Conservation (phyloP, 441 rosid species). For the Lagerstroemia fauriei region DNA sequence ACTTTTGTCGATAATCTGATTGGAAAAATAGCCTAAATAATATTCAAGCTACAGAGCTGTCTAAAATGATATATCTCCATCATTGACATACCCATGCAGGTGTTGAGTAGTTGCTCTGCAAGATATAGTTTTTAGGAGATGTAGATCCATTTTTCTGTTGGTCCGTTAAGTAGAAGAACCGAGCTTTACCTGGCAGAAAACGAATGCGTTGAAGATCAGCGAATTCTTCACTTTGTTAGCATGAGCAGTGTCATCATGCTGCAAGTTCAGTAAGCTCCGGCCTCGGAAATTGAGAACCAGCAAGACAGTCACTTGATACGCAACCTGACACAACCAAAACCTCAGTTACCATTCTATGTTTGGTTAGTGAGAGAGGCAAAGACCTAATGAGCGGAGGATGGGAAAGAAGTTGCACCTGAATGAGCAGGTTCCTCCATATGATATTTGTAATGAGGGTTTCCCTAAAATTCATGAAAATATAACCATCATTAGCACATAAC, state of each 20-base stretch:
- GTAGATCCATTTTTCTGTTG: neutral
- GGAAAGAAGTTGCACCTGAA: slow-evolving; percentile 60
- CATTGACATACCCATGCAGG: too few species aligned
- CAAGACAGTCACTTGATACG: slow-evolving; percentile 75
- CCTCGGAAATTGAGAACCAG: slow-evolving; percentile 82
- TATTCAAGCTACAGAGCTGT: too few species aligned
- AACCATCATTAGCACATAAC: neutral
- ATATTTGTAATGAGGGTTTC: slow-evolving; percentile 90
- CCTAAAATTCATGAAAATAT: slow-evolving; percentile 35
- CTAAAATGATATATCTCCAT: too few species aligned
- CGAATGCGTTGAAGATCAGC: slow-evolving; percentile 88
- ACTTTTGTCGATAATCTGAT: neutral
- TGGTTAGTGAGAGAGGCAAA: neutral
- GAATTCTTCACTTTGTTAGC: slow-evolving; percentile 77
- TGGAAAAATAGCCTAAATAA: too few species aligned
- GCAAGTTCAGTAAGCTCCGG: slow-evolving; percentile 54
- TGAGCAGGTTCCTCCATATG: slow-evolving; percentile 94
- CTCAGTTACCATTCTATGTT: neutral
- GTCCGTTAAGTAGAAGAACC: neutral
- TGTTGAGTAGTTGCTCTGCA: neutral
- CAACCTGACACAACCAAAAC: slow-evolving; percentile 54
- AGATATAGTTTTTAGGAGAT: neutral
- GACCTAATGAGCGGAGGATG: neutral
- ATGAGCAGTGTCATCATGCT: slow-evolving; percentile 33
- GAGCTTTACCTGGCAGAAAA: slow-evolving; percentile 78